Base-by-base conservation (phyloP, 495 filamentous ascomycete species). In the Aspergillus steynii region DNA sequence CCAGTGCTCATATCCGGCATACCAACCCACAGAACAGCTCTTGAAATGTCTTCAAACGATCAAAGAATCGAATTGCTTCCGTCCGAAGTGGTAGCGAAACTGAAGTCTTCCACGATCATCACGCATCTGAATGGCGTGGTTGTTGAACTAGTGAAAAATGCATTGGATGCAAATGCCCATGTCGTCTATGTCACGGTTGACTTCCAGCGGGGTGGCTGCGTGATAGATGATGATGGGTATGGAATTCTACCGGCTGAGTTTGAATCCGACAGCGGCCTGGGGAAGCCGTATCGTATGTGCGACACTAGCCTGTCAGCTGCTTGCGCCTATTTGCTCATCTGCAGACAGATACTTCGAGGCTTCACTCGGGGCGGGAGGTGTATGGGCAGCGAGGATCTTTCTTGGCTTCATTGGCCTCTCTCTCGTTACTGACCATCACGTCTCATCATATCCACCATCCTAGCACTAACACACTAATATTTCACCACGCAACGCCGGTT, bases 211-310 rank as follows among this genome's bases (percentile, higher is more conserved):
- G 94, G 94, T 12, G 84, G 85, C 57, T 96, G 93, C 72, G 81
- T 85, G 0, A 85, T 98, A 15, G 92, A 97, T 72, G 95, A 99
- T 71, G 84, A 98, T 77, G 95, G 95, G 1, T 52, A 82, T 54
- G 95, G 95, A 0, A 96, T 99, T 55, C 71, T 74, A 12, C 88
- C 90, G 2, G 60, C 67, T 12, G 90, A 94, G 60, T 97, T 97
- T 63, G 65, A 70, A 9, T 78, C 83, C n/a, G 73, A 74, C 49
- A 90, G 95, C 8, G 89, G 89, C 2, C 76, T 97, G 34, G 91
- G 89, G 51, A 89, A 86, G 64, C 78, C 88, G 58, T 86, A 96
- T 68, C 83, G 90, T 91, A 74, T 64, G 87, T 80, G 46, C 42
- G 29, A 53, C 26, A 42, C 55, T 48, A 29, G 52, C 26, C 27